Evolutionary conservation across 2,329 filamentous ascomycete species (phyloP).

Genomic region (Pseudopithomyces maydicus): DNA sequence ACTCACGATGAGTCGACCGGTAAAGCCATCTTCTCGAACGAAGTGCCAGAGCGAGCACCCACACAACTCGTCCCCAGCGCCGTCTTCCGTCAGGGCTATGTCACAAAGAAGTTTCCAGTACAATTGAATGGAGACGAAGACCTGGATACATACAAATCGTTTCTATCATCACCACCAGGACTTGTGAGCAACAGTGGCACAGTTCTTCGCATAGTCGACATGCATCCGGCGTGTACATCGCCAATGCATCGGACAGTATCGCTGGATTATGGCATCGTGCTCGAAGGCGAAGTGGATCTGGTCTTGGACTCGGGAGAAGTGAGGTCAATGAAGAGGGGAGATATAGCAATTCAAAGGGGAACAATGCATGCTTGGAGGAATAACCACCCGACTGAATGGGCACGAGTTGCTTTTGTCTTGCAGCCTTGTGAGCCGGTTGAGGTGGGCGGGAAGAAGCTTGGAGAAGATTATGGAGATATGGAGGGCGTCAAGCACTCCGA

Average conservation of each 20-base stretch:
- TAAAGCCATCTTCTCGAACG: constrained; percentile 39
- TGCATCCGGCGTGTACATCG: constrained; percentile 31
- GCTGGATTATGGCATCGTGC: constrained; percentile 46
- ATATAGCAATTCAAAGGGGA: constrained; percentile 44
- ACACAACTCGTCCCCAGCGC: constrained; percentile 23
- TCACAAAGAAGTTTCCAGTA: constrained; percentile 54
- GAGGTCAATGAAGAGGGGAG: constrained; percentile 38
- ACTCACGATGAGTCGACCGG: constrained; percentile 39
- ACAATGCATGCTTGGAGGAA: constrained; percentile 48
- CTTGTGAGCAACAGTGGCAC: constrained; percentile 54
- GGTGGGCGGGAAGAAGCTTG: constrained; percentile 27
- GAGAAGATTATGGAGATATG: constrained; percentile 38
- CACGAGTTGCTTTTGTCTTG: constrained; percentile 39
- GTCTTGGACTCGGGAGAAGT: constrained; percentile 45
- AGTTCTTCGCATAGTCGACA: constrained; percentile 48
- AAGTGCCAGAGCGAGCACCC: constrained; percentile 29
- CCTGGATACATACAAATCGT: constrained; percentile 50
- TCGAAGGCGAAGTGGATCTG: constrained; percentile 45
- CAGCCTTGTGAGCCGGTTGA: constrained; percentile 33
- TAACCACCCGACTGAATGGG: constrained; percentile 30
- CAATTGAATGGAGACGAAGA: constrained; percentile 53
- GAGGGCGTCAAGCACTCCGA: constrained; percentile 34
- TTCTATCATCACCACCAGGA: constrained; percentile 53
- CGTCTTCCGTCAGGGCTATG: constrained; percentile 55
- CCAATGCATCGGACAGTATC: constrained; percentile 48